phyloP scores from a whole-genome alignment of 2,329 filamentous ascomycete species.

The Hypoxylon sp. region DNA sequence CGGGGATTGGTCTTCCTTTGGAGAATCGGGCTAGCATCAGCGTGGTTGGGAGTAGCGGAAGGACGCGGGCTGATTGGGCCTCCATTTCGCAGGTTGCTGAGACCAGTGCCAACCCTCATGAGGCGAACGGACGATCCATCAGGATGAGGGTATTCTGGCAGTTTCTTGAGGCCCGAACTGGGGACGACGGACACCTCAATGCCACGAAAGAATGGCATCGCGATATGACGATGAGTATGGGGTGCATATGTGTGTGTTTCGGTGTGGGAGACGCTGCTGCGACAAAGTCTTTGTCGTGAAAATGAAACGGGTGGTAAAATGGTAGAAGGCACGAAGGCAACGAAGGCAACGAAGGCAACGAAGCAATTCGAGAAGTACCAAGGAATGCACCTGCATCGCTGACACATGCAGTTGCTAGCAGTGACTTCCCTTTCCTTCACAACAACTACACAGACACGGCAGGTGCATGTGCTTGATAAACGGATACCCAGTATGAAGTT shows the following conservation, averaged over 20 bases:
- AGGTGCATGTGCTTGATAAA: slow-evolving; percentile 7
- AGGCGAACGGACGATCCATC: slow-evolving; percentile 63
- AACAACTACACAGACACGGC: not conserved
- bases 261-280: not conserved
- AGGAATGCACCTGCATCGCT: slow-evolving; percentile 1
- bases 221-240: slow-evolving; percentile 13
- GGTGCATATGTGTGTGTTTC: not conserved
- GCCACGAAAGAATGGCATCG: slow-evolving; percentile 66
- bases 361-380: not conserved
- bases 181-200: slow-evolving; percentile 63
- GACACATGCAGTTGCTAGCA: not conserved
- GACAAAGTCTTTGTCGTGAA: not conserved
- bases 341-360: slow-evolving; percentile 3
- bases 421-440: slow-evolving; percentile 12
- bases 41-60: slow-evolving; percentile 45
- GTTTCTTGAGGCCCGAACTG: slow-evolving; percentile 55
- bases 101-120: slow-evolving; percentile 40
- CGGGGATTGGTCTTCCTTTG: slow-evolving; percentile 58
- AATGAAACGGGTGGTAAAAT: not conserved
- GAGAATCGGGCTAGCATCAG: slow-evolving; percentile 51
- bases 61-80: slow-evolving; percentile 21
- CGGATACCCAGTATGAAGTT: not conserved
- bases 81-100: slow-evolving; percentile 20
- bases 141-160: slow-evolving; percentile 70
- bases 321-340: not conserved